Conservation (phyloP, 2,329 filamentous ascomycete species). For the Ophiostoma populinum region DNA sequence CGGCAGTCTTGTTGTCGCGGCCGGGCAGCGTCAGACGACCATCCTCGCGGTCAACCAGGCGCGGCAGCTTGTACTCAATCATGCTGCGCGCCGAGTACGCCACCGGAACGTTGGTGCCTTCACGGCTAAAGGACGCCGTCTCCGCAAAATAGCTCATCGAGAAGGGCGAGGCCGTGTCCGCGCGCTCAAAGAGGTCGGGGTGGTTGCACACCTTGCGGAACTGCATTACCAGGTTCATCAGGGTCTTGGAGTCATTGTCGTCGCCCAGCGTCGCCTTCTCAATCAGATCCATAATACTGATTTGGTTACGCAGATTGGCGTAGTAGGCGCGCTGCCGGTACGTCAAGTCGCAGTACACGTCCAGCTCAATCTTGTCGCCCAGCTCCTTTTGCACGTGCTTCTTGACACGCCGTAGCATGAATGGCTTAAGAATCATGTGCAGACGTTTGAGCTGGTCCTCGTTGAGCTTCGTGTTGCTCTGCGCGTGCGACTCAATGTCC, state of each 20-base stretch:
- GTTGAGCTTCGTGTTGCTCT: constrained; percentile 98
- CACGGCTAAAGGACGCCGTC: constrained; percentile 84
- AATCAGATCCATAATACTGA: constrained; percentile 96
- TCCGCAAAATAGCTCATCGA: constrained; percentile 80
- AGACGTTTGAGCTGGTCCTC: constrained; percentile 92
- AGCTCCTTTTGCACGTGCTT: constrained; percentile 98
- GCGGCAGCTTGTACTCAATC: constrained; percentile 72
- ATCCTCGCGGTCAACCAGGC: constrained; percentile 63
- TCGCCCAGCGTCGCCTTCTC: constrained; percentile 92
- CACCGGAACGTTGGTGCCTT: constrained; percentile 63
- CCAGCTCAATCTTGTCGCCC: constrained; percentile 94
- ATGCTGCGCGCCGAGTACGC: constrained; percentile 75
- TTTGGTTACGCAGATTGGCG: constrained; percentile 81
- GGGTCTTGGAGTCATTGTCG: constrained; percentile 81
- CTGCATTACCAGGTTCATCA: constrained; percentile 99
- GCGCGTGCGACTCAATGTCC: constrained; percentile 93
- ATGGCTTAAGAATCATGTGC: constrained; percentile 97
- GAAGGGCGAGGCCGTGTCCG: constrained; percentile 76
- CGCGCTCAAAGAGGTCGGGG: constrained; percentile 88
- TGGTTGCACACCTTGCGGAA: constrained; percentile 99
- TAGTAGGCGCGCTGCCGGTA: constrained; percentile 94
- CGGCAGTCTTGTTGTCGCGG: constrained; percentile 54
- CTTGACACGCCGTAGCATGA: constrained; percentile 99
- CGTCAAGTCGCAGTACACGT: constrained; percentile 91
- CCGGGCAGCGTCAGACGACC: constrained; percentile 63